Percentiles rank a stretch among this genome's conserved stretches.
Conservation (phyloP, 2,329 filamentous ascomycete genomes). For the Ciborinia camelliae region DNA sequence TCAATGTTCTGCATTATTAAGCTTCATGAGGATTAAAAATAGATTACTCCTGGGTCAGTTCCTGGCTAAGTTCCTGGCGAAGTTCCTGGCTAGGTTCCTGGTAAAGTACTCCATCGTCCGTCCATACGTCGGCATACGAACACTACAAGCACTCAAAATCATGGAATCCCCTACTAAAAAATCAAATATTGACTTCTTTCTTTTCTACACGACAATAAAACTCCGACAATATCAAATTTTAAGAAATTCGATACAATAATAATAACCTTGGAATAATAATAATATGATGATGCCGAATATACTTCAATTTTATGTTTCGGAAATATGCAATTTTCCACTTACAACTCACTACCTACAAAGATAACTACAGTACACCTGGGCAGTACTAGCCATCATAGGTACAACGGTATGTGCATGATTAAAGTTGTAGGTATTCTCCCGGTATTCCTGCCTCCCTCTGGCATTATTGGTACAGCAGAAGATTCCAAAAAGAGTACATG, state of each 20-base stretch:
- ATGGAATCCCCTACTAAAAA: conserved; percentile 3
- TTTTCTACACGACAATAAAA: background rate
- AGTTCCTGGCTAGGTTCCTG: background rate
- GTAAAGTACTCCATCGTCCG: no score
- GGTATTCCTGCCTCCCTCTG: background rate
- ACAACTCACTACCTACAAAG: no score
- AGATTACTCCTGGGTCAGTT: background rate
- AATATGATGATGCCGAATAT: background rate
- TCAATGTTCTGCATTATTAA: no score
- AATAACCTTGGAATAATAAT: no score
- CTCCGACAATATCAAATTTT: conserved; percentile 2
- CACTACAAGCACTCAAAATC: background rate
- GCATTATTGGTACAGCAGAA: no score
- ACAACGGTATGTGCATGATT: background rate
- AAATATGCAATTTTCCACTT: background rate
- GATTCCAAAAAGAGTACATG: background rate
- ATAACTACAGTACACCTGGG: background rate
- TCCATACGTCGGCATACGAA: no score
- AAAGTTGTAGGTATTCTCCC: background rate
- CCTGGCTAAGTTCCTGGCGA: background rate
- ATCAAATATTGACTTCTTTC: background rate
- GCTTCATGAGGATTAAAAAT: background rate
- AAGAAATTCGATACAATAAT: background rate
- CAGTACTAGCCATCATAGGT: background rate
- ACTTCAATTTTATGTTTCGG: background rate